phyloP scores from a whole-genome alignment of 2,329 filamentous ascomycete species.

The Xylaria sp. region DNA sequence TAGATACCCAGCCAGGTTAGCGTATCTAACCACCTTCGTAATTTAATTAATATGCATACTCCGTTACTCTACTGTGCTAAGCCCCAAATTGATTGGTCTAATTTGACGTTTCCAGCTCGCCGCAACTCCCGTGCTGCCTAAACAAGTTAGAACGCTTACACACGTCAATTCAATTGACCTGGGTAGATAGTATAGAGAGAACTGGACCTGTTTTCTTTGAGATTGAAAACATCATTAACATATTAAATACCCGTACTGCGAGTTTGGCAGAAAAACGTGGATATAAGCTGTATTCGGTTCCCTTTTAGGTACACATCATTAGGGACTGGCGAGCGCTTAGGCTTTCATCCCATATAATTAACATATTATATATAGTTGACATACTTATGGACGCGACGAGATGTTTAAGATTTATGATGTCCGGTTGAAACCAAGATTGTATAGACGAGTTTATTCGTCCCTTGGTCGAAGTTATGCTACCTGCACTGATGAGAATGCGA shows the following conservation, averaged over 20 bases:
- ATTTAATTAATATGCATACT: background rate
- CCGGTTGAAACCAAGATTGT: background rate
- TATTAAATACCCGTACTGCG: no score
- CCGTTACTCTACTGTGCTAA: background rate
- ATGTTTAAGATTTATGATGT: background rate
- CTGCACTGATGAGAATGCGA: background rate
- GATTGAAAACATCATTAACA: background rate
- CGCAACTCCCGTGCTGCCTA: conserved; percentile 14
- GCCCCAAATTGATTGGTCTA: background rate
- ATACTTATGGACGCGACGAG: background rate
- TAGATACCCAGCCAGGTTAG: conserved; percentile 24
- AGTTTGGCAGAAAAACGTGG: background rate
- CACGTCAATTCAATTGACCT: background rate
- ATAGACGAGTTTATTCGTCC: background rate
- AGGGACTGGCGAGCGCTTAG: conserved; percentile 3
- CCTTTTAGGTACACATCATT: conserved; percentile 20
- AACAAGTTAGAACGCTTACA: conserved; percentile 7
- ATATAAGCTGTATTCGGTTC: background rate
- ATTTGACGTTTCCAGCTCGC: conserved; percentile 10
- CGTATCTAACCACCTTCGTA: conserved; percentile 7
- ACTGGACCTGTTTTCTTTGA: background rate
- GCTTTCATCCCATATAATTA: background rate
- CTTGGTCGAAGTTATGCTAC: background rate
- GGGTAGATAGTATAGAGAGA: no score
- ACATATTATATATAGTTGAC: background rate